These are phyloP conservation scores for Solanum paucissectum DNA, from an alignment of 257 asterid genomes.

Conservation along the genomic window DNA sequence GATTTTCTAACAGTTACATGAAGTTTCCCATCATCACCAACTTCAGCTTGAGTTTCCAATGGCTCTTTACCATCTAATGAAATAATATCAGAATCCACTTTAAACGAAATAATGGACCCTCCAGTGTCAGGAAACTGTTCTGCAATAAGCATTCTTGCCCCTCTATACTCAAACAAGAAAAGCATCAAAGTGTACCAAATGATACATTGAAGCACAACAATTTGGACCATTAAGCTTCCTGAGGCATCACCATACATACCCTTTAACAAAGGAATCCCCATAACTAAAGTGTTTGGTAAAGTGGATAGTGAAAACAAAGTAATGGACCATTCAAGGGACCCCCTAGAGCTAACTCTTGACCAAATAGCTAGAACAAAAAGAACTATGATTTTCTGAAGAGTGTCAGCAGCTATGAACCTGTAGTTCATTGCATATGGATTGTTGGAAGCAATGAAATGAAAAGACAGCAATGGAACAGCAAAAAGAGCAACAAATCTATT, in stretches of 20 bases:
- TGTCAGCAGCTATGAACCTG: constrained; percentile 43
- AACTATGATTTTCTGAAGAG: constrained; percentile 30
- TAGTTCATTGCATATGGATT: constrained; percentile 44
- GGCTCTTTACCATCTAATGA: constrained; percentile 47
- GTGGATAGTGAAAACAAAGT: constrained; percentile 37
- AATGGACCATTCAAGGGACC: constrained; percentile 40
- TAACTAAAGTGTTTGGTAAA: constrained; percentile 38
- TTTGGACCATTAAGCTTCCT: constrained; percentile 41
- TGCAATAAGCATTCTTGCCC: constrained; percentile 37
- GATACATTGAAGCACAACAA: constrained; percentile 40
- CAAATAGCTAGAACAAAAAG: constrained; percentile 26
- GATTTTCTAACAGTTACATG: constrained; percentile 42
- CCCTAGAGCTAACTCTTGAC: constrained; percentile 33
- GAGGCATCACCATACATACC: constrained; percentile 42
- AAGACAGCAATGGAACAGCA: constrained; percentile 40
- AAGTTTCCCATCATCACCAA: constrained; percentile 43
- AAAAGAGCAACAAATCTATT: constrained; percentile 47
- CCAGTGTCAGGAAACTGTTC: constrained; percentile 44
- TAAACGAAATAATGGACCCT: constrained; percentile 33
- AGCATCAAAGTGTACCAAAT: constrained; percentile 46
- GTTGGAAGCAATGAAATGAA: constrained; percentile 36
- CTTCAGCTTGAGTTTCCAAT: constrained; percentile 33
- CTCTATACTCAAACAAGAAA: constrained; percentile 39
- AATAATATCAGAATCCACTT: constrained; percentile 33
- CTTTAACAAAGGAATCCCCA: constrained; percentile 42